Percentiles rank a stretch among this genome's conserved stretches.
These are phyloP conservation scores for Alopecurus myosuroides DNA, from an alignment of 176 grass and related monocot species.

Conservation along the genomic window DNA sequence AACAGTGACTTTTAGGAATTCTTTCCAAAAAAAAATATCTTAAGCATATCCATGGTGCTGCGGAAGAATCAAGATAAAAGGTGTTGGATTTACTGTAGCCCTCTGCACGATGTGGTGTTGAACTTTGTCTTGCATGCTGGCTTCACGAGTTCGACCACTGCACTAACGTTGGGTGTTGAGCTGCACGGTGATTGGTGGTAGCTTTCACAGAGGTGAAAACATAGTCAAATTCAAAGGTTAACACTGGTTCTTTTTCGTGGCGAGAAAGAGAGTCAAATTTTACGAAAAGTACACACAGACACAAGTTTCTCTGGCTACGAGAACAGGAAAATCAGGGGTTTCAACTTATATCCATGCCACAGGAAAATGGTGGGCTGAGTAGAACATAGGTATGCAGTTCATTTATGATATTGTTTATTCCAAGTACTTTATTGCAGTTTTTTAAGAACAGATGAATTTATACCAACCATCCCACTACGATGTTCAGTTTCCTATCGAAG, in stretches of 20 bases:
- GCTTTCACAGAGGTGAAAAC: background rate
- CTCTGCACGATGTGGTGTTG: background rate
- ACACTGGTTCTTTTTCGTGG: background rate
- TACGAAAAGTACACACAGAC: background rate
- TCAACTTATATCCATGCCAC: background rate
- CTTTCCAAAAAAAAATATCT: background rate
- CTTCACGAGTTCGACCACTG: slow-evolving; percentile 15
- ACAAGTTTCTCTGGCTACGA: background rate
- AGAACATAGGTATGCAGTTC: background rate
- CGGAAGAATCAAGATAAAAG: background rate
- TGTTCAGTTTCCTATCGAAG: background rate
- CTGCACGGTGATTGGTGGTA: background rate
- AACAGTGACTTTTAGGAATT: background rate
- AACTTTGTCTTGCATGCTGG: background rate
- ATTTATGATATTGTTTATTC: background rate
- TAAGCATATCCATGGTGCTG: background rate
- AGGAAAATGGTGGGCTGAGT: background rate
- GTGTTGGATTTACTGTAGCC: background rate
- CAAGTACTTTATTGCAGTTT: background rate
- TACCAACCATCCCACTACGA: background rate
- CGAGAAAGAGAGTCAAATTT: background rate
- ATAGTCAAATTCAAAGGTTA: background rate
- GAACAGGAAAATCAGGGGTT: background rate
- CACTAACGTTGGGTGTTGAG: slow-evolving; percentile 14
- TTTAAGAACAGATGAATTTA: background rate